Conservation (phyloP, 2,329 filamentous ascomycete species). For the Colletotrichum spaethianum region DNA sequence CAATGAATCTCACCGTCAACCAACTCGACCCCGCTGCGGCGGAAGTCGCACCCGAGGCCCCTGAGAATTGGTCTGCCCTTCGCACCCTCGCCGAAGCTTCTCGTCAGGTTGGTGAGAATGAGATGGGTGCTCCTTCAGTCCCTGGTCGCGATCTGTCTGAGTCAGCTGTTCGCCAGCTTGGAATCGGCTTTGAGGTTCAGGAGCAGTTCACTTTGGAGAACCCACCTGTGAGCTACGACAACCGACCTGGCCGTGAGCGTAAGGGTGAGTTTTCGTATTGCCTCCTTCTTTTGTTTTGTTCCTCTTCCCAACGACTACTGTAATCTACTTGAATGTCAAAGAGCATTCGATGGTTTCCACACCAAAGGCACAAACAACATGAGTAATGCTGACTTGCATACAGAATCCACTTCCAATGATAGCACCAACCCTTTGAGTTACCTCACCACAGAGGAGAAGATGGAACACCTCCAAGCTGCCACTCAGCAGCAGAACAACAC, state of each 20-base stretch:
- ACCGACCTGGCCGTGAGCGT: conserved; percentile 49
- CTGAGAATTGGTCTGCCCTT: conserved; percentile 82
- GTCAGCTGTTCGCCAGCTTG: conserved; percentile 39
- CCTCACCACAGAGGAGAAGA: conserved; percentile 56
- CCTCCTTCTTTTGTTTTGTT: background rate
- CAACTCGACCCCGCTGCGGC: conserved; percentile 34
- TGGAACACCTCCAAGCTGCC: conserved; percentile 65
- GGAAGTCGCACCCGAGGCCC: conserved; percentile 44
- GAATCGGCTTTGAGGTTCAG: conserved; percentile 64
- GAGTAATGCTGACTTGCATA: conserved; percentile 14
- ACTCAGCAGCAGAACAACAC: conserved; percentile 51
- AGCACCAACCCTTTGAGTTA: conserved; percentile 46
- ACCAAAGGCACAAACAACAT: background rate
- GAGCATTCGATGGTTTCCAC: background rate
- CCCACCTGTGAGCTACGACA: conserved; percentile 65
- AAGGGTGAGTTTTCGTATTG: conserved; percentile 52
- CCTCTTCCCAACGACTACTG: background rate
- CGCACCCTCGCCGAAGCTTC: conserved; percentile 92
- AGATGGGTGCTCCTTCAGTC: conserved; percentile 30
- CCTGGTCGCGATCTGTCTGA: conserved; percentile 42
- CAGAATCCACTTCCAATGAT: conserved; percentile 40
- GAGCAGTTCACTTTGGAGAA: conserved; percentile 73
- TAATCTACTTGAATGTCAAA: background rate
- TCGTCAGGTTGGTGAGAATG: conserved; percentile 72
- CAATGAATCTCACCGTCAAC: conserved; percentile 39